Base-by-base conservation (phyloP, 768 basidiomycete species). In the Pleurotus djamor region DNA sequence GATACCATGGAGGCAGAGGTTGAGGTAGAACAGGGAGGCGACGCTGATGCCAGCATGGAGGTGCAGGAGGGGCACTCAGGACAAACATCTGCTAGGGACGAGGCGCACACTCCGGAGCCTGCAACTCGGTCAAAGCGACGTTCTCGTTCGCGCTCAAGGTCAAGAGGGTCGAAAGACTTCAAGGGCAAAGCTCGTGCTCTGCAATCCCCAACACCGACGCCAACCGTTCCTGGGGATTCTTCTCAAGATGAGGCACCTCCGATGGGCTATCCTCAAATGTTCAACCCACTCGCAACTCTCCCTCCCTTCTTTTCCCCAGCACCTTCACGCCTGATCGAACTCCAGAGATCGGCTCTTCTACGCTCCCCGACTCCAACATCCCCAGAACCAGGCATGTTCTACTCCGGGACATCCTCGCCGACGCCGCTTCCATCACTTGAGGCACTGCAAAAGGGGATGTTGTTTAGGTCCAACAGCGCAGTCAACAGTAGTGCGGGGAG, bases 401-500 rank as follows among this genome's bases (percentile, higher is more conserved):
- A 87, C 69, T 83, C 87, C n/a, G 84, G 83, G 12, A 81, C 84
- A 14, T 83, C 87, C 4, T 83, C 87, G 2, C 78, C 87, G 5
- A 87, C 86, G 2, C 88, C 90, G 65, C 71, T 89, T 37, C 92
- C 92, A 0, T 84, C 91, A 3, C 78, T 96, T 5, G 89, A 92
- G 66, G 90, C 88, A 17, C 75, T 96, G 38, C 87, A 88, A 68
- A 84, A 79, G 66, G 88, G 89, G 13, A 56, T 56, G 54, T 82
- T 97, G 2, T 87, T 92, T 67, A 87, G 95, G 16, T 96, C 95
- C 2, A 95, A 96, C 69, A 96, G 94, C 67, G 92, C 91, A n/a
- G 91, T 89, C 17, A 82, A 89, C 55, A 83, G 87, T 52, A 83
- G 88, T 67, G 86, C 85, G 34, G 76, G 76, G 35, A 77, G 90